These are phyloP conservation scores for Tuber borchii DNA, from an alignment of 495 filamentous ascomycete genomes.

Conservation along the genomic window DNA sequence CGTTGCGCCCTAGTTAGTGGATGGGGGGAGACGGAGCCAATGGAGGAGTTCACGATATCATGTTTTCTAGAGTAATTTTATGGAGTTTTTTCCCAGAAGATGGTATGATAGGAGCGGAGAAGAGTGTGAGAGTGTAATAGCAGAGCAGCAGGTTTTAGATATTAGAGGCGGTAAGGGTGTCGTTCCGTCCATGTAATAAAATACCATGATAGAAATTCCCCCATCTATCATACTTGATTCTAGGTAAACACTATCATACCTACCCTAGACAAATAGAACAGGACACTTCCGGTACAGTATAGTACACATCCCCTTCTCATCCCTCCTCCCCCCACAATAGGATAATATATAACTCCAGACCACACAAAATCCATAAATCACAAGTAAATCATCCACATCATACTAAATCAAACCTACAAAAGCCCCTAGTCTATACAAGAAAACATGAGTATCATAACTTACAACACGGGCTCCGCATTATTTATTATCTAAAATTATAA, in stretches of 20 bases:
- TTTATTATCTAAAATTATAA: too few species aligned
- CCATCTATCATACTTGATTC: not conserved
- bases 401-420: not conserved
- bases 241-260: not conserved
- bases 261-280: not conserved
- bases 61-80: constrained; percentile 4
- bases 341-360: not conserved
- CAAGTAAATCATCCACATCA: not conserved
- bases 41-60: not conserved
- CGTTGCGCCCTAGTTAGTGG: not conserved
- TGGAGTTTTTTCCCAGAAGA: not conserved
- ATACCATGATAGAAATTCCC: not conserved
- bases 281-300: not conserved
- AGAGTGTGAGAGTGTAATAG: not conserved
- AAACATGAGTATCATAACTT: too few species aligned
- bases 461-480: too few species aligned
- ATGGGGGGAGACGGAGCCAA: not conserved
- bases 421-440: not conserved
- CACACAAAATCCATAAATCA: not conserved
- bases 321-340: too few species aligned
- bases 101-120: not conserved
- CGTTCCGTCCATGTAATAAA: not conserved
- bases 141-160: not conserved
- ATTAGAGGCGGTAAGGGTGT: not conserved
- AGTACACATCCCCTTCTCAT: not conserved